Evolutionary conservation across 2,329 filamentous ascomycete genomes (phyloP).

Genomic region (Calonectria multiphialidica): DNA sequence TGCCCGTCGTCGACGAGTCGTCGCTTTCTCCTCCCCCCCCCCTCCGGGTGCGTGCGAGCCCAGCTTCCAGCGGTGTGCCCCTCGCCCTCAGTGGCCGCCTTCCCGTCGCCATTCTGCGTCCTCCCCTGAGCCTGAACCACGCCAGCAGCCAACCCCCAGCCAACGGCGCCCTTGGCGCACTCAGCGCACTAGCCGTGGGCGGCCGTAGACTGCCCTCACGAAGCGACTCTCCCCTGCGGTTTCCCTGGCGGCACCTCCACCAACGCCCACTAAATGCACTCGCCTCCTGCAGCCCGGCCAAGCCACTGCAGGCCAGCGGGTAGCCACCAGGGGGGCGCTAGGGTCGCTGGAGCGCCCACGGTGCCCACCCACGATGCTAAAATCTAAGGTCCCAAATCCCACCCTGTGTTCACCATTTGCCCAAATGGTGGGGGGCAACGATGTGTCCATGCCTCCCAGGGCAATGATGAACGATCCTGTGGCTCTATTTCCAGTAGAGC

Average conservation of each 20-base stretch:
- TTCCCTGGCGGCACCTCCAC: slow-evolving; percentile 5
- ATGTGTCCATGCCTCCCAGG: slow-evolving; percentile 7
- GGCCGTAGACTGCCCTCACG: not conserved
- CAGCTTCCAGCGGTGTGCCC: slow-evolving; percentile 2
- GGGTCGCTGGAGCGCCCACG: slow-evolving; percentile 4
- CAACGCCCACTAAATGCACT: slow-evolving; percentile 6
- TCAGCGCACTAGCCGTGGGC: slow-evolving; percentile 10
- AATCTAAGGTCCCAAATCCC: slow-evolving; percentile 8
- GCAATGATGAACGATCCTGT: slow-evolving; percentile 5
- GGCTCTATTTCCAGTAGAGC: not conserved
- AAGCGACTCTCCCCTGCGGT: slow-evolving; percentile 1
- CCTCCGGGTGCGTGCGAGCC: not conserved
- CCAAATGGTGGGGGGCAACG: slow-evolving; percentile 16
- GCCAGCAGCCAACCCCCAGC: slow-evolving; percentile 6
- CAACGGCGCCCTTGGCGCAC: slow-evolving; percentile 11
- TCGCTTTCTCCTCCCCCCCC: too few relatives aligned
- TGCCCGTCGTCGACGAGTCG: not conserved
- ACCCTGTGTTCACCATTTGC: slow-evolving; percentile 11
- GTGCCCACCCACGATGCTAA: slow-evolving; percentile 10
- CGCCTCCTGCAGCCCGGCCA: not conserved
- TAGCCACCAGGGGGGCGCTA: slow-evolving; percentile 8
- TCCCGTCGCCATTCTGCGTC: not conserved
- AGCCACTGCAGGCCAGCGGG: slow-evolving; percentile 15
- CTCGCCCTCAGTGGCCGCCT: slow-evolving; percentile 3
- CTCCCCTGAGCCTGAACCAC: slow-evolving; percentile 24